Percentiles rank a stretch among this genome's conserved stretches.
These are phyloP conservation scores for Fusarium anguioides DNA, from an alignment of 2,329 filamentous ascomycete genomes.

Conservation along the genomic window DNA sequence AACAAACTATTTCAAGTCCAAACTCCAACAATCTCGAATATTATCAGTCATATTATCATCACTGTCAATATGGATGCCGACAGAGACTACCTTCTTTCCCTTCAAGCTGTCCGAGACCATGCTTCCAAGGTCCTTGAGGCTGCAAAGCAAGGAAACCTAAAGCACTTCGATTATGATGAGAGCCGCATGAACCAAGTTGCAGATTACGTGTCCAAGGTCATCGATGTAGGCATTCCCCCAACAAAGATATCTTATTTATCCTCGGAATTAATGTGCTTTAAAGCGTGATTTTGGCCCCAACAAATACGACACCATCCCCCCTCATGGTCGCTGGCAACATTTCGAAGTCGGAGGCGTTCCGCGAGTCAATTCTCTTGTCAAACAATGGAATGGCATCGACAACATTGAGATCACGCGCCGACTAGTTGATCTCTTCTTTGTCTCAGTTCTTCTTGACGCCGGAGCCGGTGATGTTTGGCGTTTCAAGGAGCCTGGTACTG, in stretches of 20 bases:
- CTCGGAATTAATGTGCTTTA: accelerated
- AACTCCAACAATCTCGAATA: not conserved
- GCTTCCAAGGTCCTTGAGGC: conserved; percentile 49
- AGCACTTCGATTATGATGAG: conserved; percentile 56
- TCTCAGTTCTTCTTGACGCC: conserved; percentile 68
- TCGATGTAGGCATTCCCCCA: conserved; percentile 49
- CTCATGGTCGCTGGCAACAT: conserved; percentile 71
- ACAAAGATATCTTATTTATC: accelerated
- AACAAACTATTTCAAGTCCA: too few relatives aligned
- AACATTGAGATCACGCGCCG: conserved; percentile 61
- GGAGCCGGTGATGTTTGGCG: conserved; percentile 63
- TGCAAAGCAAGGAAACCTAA: conserved; percentile 53
- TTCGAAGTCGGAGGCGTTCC: conserved; percentile 67
- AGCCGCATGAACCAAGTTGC: conserved; percentile 53
- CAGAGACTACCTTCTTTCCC: conserved; percentile 49
- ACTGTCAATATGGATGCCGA: conserved; percentile 17
- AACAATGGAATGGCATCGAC: conserved; percentile 58
- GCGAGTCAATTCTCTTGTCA: conserved; percentile 59
- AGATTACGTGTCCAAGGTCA: conserved; percentile 57
- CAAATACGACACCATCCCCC: conserved; percentile 59
- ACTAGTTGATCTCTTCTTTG: conserved; percentile 70
- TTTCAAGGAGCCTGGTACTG: conserved; percentile 55
- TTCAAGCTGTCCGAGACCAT: conserved; percentile 52
- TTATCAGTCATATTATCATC: too few relatives aligned
- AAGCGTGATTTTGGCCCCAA: conserved; percentile 64